Evolutionary conservation across 306 rosid genomes (phyloP).

Genomic region (Prunus padus): DNA sequence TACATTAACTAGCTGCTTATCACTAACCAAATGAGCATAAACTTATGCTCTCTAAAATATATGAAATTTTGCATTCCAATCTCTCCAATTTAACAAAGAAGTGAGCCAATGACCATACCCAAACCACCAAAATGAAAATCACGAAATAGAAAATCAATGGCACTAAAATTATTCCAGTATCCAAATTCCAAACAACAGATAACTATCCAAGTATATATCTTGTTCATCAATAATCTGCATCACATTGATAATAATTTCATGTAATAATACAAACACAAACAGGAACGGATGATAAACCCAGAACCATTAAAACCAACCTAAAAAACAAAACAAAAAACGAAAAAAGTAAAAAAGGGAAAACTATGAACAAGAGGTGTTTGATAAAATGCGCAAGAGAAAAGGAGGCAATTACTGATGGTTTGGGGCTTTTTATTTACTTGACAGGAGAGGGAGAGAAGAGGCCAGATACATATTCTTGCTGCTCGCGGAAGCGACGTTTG

Average conservation of each 20-base stretch:
- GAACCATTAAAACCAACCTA: background rate
- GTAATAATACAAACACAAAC: background rate
- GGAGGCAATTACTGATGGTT: no score
- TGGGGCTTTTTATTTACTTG: conserved; percentile 21
- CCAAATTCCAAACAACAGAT: background rate
- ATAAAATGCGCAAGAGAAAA: background rate
- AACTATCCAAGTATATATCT: background rate
- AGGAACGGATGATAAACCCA: background rate
- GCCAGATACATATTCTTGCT: conserved; percentile 39
- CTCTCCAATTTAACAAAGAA: background rate
- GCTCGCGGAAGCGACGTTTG: conserved; percentile 62
- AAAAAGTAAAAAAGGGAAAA: no score
- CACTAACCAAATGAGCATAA: background rate
- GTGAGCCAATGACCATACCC: background rate
- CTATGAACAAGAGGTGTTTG: conserved; percentile 20
- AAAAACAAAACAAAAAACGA: background rate
- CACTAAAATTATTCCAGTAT: background rate
- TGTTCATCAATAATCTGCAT: background rate
- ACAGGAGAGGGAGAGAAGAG: conserved; percentile 36
- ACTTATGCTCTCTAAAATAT: background rate
- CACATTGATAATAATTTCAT: background rate
- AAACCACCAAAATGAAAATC: background rate
- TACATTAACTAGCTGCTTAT: background rate
- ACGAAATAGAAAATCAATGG: background rate
- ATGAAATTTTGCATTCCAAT: background rate